Base-by-base conservation (phyloP, 1,284 basidiomycete species). In the Thelephora terrestris region DNA sequence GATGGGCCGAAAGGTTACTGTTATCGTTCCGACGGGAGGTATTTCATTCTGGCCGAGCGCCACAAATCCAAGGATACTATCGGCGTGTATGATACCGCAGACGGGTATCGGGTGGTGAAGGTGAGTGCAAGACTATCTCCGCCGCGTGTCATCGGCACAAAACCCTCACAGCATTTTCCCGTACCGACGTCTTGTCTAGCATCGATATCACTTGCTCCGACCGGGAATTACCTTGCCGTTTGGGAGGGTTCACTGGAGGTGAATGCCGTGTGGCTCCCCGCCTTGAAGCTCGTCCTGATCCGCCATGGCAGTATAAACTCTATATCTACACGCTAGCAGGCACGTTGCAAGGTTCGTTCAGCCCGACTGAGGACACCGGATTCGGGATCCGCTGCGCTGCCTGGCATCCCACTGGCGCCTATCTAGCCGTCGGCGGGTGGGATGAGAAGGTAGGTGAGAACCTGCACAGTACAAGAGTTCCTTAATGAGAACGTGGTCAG, bases 191-290 rank as follows among this genome's bases (percentile, higher is more conserved):
- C 75, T 5, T 85, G 86, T 20, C 64, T 90, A 20, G 73, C 84
- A 14, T 87, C 85, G 0, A 61, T 93, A n/a, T 70, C 79, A 1
- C 72, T 94, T 52, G 91, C 90, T 7, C 91, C 91, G 0, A 84
- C 78, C 10, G 91, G 90, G 5, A 83, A 81, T 55, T 73, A 84
- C 63, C 54, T 95, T 12, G 90, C 90, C 0, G 74, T 86, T 0
- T 92, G 86, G 84, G 92, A 95, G 60, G 81, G 84, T 10, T 72
- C 79, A 7, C 64, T 92, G 21, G 84, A 89, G 67, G 91, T 89
- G 53, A 42, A 72, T 62, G n/a, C 27, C 45, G 27, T 44, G 39
- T 24, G 2, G 16, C 6, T 48, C 40, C 12, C 16, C 23, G 40
- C 25, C 39, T 52, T 27, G 25, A 4, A 14, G 12, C 7, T 14